phyloP scores from a whole-genome alignment of 2,329 filamentous ascomycete genomes.

The Didymella glomerata region DNA sequence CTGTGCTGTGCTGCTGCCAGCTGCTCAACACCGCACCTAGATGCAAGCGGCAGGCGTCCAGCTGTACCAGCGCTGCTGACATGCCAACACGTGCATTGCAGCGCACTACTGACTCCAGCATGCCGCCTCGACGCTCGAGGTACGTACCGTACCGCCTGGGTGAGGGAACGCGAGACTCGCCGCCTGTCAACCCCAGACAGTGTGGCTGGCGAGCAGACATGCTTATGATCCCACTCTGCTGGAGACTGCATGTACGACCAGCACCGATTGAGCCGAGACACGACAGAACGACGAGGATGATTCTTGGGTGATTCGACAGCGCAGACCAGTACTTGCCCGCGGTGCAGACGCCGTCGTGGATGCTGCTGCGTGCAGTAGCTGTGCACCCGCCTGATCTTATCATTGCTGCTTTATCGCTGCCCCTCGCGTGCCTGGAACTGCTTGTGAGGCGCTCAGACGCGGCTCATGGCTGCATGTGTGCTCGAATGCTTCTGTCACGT shows the following conservation, averaged over 20 bases:
- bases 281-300: slow-evolving; percentile 5
- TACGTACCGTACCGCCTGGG: slow-evolving; percentile 10
- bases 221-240: slow-evolving; percentile 1
- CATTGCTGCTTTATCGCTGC: slow-evolving; percentile 9
- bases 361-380: slow-evolving; percentile 20
- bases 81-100: slow-evolving; percentile 17
- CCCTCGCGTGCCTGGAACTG: slow-evolving; percentile 10
- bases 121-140: slow-evolving; percentile 12
- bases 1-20: slow-evolving; percentile 2
- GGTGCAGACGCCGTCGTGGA: slow-evolving; percentile 13
- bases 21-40: slow-evolving; percentile 5
- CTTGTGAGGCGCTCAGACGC: slow-evolving; percentile 4
- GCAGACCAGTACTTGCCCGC: slow-evolving; percentile 6
- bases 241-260: slow-evolving; percentile 7
- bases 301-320: slow-evolving; percentile 2
- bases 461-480: slow-evolving; percentile 8
- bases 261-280: slow-evolving; percentile 8
- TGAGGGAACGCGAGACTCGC: background rate
- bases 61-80: slow-evolving; percentile 3
- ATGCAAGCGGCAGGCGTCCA: slow-evolving; percentile 21
- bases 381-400: slow-evolving; percentile 10
- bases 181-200: slow-evolving; percentile 1
- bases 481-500: slow-evolving; percentile 7
- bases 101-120: slow-evolving; percentile 9
- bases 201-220: slow-evolving; percentile 8